Base-by-base conservation (phyloP, 345 rosid species). In the Lenwebbia sp. region DNA sequence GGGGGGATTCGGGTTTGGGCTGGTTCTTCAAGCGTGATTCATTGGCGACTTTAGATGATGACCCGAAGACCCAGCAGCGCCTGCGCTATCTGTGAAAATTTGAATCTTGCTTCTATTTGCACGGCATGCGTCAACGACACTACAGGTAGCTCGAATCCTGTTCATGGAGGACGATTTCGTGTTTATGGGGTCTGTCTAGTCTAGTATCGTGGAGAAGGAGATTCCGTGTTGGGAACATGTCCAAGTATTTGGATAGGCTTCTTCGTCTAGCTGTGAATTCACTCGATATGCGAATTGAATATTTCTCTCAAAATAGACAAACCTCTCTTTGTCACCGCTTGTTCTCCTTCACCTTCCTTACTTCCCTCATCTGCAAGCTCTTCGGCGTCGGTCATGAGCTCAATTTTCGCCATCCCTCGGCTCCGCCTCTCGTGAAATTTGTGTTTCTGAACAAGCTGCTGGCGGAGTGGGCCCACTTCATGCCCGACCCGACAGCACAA, bases 51-150 rank as follows among this genome's bases (percentile, higher is more conserved):
- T n/a, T 78, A 86, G 88, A 91, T 47, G 90, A 93, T 91, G 95
- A 85, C 88, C 23, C 91, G 90, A 88, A 92, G 90, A 88, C 85
- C 91, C 62, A 93, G 92, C 86, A 90, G n/a, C n/a, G n/a, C 89
- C 87, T 94, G 98, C 88, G 93, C 91, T 54, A 88, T 97, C 83
- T 97, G 99, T 89, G 99, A 96, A 83, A 92, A 91, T 47, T 85
- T 94, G 4, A 94, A 95, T 90, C 99, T 96, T 15, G 89, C 98
- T 57, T 96, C 96, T 40, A 90, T 97, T 83, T 97, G 99, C 85
- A 84, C 91, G 6, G 86, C 37, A 86, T 97, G 99, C 88, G 99
- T 96, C 82, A 97, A n/a, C n/a, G n/a, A n/a, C n/a, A 97, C 91
- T 92, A 90, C 92, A 96, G 99, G 99, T 93, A 89, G 44, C 33